A percentile compares a stretch with the other conserved stretches of the same genome.
Evolutionary conservation across 2,329 filamentous ascomycete species (phyloP).

Genomic region (Colletotrichum sansevieriae): DNA sequence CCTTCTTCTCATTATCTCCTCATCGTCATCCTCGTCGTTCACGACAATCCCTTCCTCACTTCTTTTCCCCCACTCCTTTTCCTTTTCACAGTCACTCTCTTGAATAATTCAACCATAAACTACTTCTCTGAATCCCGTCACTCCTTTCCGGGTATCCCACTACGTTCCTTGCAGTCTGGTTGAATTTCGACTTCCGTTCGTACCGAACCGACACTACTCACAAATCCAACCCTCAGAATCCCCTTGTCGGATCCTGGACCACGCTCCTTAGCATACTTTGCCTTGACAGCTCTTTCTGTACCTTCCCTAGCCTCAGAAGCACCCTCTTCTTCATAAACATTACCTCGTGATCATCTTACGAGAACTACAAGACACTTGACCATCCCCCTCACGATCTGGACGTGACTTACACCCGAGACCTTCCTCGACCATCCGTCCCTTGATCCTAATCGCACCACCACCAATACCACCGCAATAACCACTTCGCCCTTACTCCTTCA

Average conservation of each 20-base stretch:
- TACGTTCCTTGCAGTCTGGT: slow-evolving; percentile 54
- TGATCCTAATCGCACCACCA: slow-evolving; percentile 24
- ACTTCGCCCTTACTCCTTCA: slow-evolving; percentile 6
- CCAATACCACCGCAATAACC: background rate
- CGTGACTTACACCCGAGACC: slow-evolving; percentile 38
- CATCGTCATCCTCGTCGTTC: slow-evolving; percentile 53
- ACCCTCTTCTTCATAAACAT: slow-evolving; percentile 15
- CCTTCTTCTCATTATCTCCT: slow-evolving; percentile 52
- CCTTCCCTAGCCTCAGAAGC: slow-evolving; percentile 34
- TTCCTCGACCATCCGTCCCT: slow-evolving; percentile 7
- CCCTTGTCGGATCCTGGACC: slow-evolving; percentile 43
- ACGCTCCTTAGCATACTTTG: slow-evolving; percentile 45
- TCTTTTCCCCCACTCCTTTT: slow-evolving; percentile 55
- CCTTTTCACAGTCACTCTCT: slow-evolving; percentile 64
- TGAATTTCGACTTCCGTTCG: slow-evolving; percentile 45
- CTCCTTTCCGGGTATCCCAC: slow-evolving; percentile 63
- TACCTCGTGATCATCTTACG: background rate
- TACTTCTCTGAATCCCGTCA: slow-evolving; percentile 60
- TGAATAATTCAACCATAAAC: slow-evolving; percentile 54
- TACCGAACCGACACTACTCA: slow-evolving; percentile 41
- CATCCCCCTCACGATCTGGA: slow-evolving; percentile 34
- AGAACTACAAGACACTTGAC: slow-evolving; percentile 19
- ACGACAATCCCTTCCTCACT: slow-evolving; percentile 52
- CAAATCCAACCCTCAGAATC: slow-evolving; percentile 41
- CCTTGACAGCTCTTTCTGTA: slow-evolving; percentile 40